Evolutionary conservation across 2,329 filamentous ascomycete species (phyloP).

Genomic region (Ascochyta clinopodiicola): DNA sequence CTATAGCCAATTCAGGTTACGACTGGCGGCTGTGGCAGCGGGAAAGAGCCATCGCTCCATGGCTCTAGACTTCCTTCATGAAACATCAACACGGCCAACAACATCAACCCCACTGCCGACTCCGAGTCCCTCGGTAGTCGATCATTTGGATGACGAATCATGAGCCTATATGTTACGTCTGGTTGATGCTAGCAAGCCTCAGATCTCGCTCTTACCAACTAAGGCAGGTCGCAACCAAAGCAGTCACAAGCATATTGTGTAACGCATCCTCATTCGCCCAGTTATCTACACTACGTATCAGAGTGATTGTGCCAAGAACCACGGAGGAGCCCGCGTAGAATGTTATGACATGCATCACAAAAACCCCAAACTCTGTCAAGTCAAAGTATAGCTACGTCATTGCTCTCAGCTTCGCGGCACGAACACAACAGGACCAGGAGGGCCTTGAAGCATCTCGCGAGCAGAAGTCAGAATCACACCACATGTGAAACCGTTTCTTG

Average conservation of each 20-base stretch:
- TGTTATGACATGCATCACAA: constrained; percentile 7
- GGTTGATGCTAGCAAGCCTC: not conserved
- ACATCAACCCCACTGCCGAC: not conserved
- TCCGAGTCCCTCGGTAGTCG: constrained; percentile 1
- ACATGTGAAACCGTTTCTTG: not conserved
- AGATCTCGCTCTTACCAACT: not conserved
- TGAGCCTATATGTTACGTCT: not conserved
- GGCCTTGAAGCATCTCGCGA: not conserved
- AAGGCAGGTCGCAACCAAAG: constrained; percentile 8
- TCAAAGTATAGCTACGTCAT: constrained; percentile 4
- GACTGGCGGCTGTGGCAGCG: constrained; percentile 9
- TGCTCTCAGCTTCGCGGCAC: not conserved
- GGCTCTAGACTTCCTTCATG: constrained; percentile 10
- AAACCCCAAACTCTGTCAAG: not conserved
- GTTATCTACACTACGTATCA: constrained; percentile 9
- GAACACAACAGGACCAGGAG: not conserved
- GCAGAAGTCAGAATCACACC: not conserved
- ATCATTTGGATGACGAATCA: not conserved
- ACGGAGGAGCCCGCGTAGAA: not conserved
- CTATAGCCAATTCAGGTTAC: not conserved
- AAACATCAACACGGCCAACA: constrained; percentile 4
- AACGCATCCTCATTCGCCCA: constrained; percentile 1
- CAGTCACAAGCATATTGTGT: not conserved
- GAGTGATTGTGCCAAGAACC: constrained; percentile 14
- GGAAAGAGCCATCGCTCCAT: constrained; percentile 10